Percentiles rank a stretch among this genome's conserved stretches.
Conservation (phyloP, 148 eudicot genomes). For the Arctostaphylos glauca region DNA sequence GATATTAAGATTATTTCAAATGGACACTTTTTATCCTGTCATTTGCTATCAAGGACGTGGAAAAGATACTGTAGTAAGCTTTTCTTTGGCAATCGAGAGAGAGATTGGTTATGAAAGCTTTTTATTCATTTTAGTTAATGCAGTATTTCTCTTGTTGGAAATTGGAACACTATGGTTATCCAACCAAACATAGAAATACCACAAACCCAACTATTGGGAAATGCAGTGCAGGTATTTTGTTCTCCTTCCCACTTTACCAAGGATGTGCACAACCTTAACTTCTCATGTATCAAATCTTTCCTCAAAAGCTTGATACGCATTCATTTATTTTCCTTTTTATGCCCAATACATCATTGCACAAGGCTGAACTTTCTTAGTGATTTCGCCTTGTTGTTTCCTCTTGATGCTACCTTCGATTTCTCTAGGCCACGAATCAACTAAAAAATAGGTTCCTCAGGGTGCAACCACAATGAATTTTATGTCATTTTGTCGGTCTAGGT, state of each 20-base stretch:
- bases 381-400: neutral
- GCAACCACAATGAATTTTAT: neutral
- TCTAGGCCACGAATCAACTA: neutral
- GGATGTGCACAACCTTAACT: neutral
- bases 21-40: neutral
- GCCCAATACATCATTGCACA: neutral
- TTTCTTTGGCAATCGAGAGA: slow-evolving; percentile 8
- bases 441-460: neutral
- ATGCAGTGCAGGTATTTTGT: neutral
- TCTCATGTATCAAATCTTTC: neutral
- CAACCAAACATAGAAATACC: neutral
- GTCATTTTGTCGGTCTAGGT: too few relatives aligned
- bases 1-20: neutral
- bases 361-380: neutral
- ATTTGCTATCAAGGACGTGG: neutral
- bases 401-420: neutral
- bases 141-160: slow-evolving; percentile 8
- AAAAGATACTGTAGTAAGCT: neutral
- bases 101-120: neutral
- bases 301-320: neutral
- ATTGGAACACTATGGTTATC: slow-evolving; percentile 2
- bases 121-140: neutral
- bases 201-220: neutral
- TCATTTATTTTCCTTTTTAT: neutral
- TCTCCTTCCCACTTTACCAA: neutral